phyloP scores from a whole-genome alignment of 768 basidiomycete species.

The Antrodiella citrinella region DNA sequence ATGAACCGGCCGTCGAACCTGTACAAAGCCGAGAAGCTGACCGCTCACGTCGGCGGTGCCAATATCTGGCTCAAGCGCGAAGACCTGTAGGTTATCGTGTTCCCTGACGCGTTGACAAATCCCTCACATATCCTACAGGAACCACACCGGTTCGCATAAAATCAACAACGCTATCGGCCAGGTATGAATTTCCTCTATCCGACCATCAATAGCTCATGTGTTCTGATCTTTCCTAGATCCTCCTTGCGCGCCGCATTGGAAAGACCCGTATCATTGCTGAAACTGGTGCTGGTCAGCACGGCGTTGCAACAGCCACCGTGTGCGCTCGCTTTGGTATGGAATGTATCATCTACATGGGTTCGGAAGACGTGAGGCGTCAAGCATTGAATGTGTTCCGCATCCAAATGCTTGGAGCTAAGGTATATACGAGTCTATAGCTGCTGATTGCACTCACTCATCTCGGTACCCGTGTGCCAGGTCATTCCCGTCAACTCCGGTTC shows the following conservation, averaged over 20 bases:
- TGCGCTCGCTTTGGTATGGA: constrained; percentile 95
- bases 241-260: constrained; percentile 88
- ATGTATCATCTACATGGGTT: constrained; percentile 97
- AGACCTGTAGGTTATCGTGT: constrained; percentile 52
- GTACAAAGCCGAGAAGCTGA: constrained; percentile 87
- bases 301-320: constrained; percentile 97
- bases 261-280: constrained; percentile 98
- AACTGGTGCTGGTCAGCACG: constrained; percentile 98
- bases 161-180: constrained; percentile 99
- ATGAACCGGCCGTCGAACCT: constrained; percentile 92
- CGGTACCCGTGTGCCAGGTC: constrained; percentile 61
- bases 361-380: constrained; percentile 93
- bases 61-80: constrained; percentile 98
- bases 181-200: too few species aligned
- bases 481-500: constrained; percentile 91
- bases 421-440: constrained; percentile 17
- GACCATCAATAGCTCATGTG: too few species aligned
- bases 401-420: constrained; percentile 92
- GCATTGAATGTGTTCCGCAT: constrained; percentile 98
- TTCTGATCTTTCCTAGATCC: too few species aligned
- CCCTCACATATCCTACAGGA: too few species aligned
- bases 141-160: constrained; percentile 98
- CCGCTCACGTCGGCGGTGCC: constrained; percentile 85
- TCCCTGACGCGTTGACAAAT: constrained; percentile 1
- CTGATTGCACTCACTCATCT: neutral